Conservation (phyloP, 2,329 filamentous ascomycete species). For the Periconia digitata region DNA sequence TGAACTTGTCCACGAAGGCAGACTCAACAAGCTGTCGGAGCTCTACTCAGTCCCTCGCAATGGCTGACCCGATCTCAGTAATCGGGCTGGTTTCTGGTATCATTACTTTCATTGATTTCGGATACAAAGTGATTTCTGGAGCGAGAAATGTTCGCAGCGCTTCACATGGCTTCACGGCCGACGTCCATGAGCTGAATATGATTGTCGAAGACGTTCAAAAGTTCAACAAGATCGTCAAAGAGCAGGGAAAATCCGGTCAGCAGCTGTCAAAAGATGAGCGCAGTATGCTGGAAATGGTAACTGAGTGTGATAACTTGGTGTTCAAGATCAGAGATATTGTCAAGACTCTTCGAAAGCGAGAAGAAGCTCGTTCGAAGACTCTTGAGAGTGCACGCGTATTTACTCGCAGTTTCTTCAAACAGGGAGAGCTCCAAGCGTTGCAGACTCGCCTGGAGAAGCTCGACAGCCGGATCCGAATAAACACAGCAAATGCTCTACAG, state of each 20-base stretch:
- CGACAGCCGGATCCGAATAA: neutral
- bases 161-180: neutral
- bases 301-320: constrained; percentile 4
- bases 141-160: constrained; percentile 2
- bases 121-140: constrained; percentile 5
- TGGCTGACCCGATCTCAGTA: too few relatives aligned
- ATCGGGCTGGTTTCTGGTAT: constrained; percentile 8
- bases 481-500: neutral
- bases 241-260: neutral
- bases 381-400: constrained; percentile 1
- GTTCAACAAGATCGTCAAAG: neutral
- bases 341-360: constrained; percentile 1
- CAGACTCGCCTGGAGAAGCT: neutral
- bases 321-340: neutral
- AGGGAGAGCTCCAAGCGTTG: constrained; percentile 4
- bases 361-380: neutral
- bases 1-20: too few relatives aligned
- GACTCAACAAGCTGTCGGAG: too few relatives aligned
- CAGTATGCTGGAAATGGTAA: constrained; percentile 1
- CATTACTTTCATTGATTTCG: constrained; percentile 11
- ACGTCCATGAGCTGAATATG: constrained; percentile 1
- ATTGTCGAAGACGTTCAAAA: constrained; percentile 2
- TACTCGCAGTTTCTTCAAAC: constrained; percentile 1
- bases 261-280: constrained; percentile 7
- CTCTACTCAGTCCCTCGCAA: too few relatives aligned